phyloP scores from a whole-genome alignment of 345 rosid species.

The Iberis pinnata region DNA sequence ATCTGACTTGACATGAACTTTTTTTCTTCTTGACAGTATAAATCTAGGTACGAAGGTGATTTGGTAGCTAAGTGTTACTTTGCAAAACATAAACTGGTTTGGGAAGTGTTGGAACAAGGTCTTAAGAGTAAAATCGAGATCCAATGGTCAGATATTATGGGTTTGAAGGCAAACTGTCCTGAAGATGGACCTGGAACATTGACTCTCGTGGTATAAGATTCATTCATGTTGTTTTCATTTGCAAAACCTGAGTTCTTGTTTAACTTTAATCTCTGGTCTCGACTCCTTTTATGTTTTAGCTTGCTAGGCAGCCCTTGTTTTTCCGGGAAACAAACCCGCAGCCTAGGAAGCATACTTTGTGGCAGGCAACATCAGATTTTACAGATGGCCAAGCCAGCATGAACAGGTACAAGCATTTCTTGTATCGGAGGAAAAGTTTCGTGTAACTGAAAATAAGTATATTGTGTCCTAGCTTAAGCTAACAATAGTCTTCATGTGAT shows the following conservation, averaged over 20 bases:
- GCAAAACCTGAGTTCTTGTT: neutral
- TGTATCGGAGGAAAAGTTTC: neutral
- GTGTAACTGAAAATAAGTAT: neutral
- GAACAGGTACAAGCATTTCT: constrained; percentile 44
- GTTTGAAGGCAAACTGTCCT: constrained; percentile 72
- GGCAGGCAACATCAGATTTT: constrained; percentile 99
- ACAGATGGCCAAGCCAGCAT: constrained; percentile 94
- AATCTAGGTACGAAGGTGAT: constrained; percentile 96
- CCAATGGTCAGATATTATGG: constrained; percentile 98
- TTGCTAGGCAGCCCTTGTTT: constrained; percentile 91
- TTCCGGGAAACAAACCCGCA: constrained; percentile 97
- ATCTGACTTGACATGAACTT: constrained; percentile 1
- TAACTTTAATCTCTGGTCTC: constrained; percentile 6
- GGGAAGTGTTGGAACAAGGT: constrained; percentile 98
- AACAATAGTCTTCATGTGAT: constrained; percentile 5
- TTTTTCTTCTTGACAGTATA: constrained; percentile 45
- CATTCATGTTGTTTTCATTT: neutral
- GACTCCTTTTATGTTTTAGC: constrained; percentile 52
- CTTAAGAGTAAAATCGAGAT: constrained; percentile 97
- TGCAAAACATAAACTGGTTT: constrained; percentile 94
- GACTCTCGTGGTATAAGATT: constrained; percentile 62
- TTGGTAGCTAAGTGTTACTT: constrained; percentile 99
- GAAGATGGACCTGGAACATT: constrained; percentile 81
- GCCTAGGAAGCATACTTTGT: constrained; percentile 94
- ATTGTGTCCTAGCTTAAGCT: constrained; percentile 9